Conservation (phyloP, 495 filamentous ascomycete species). For the Penicillium odoratum region DNA sequence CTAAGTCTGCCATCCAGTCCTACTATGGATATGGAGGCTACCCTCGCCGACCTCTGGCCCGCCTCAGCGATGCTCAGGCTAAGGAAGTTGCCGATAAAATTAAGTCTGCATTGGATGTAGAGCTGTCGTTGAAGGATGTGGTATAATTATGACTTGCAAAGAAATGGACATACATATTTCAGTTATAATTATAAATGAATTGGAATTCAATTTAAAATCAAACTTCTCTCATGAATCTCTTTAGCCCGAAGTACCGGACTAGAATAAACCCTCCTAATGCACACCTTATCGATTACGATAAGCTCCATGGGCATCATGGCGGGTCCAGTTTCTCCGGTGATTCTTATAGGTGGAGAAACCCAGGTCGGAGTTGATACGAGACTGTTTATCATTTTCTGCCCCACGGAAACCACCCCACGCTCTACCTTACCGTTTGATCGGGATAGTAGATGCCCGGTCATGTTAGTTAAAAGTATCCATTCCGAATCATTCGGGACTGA, state of each 20-base stretch:
- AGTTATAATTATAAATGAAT: not conserved
- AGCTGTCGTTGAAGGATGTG: slow-evolving; percentile 48
- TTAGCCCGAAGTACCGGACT: no score
- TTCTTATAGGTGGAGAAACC: slow-evolving; percentile 19
- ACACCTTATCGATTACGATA: not conserved
- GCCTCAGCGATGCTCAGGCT: slow-evolving; percentile 54
- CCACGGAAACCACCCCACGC: not conserved
- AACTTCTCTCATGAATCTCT: no score
- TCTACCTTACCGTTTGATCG: not conserved
- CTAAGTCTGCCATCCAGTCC: slow-evolving; percentile 78
- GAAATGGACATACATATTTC: not conserved
- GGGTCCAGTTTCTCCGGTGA: slow-evolving; percentile 8
- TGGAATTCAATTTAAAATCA: not conserved
- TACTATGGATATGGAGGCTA: slow-evolving; percentile 85
- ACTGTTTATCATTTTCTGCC: slow-evolving; percentile 4
- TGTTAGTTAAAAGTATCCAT: not conserved
- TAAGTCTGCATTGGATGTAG: slow-evolving; percentile 69
- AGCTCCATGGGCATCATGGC: not conserved
- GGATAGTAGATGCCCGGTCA: not conserved
- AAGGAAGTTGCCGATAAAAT: slow-evolving; percentile 62
- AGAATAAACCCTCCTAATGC: slow-evolving; percentile 1
- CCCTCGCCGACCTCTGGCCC: slow-evolving; percentile 70
- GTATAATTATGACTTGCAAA: slow-evolving; percentile 20
- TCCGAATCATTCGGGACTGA: not conserved
- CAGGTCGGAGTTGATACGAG: slow-evolving; percentile 21